phyloP scores from a whole-genome alignment of 2,329 filamentous ascomycete genomes.

The Phialemoniopsis sp. region DNA sequence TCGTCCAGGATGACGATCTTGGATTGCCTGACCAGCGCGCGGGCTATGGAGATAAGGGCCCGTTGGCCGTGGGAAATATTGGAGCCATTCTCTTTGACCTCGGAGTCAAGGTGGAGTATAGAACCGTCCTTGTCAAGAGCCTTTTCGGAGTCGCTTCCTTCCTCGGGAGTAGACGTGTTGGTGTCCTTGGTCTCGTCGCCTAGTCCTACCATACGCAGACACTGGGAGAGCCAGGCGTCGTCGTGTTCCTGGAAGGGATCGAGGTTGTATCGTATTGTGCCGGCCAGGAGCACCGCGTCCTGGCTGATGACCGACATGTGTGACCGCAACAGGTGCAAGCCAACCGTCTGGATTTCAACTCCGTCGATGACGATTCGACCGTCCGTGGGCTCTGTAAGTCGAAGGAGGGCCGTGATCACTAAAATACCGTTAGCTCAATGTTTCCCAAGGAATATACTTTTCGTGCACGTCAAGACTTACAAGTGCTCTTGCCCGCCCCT shows the following conservation, averaged over 20 bases:
- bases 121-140: conserved; percentile 34
- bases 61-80: conserved; percentile 73
- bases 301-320: conserved; percentile 93
- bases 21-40: conserved; percentile 80
- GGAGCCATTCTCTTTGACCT: conserved; percentile 6
- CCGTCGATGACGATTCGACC: conserved; percentile 37
- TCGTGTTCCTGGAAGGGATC: conserved; percentile 61
- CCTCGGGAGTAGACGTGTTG: conserved; percentile 54
- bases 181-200: conserved; percentile 35
- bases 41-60: conserved; percentile 82
- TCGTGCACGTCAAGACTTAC: conserved; percentile 72
- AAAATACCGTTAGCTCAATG: conserved; percentile 41
- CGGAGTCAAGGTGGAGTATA: conserved; percentile 2
- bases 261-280: conserved; percentile 80
- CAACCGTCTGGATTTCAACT: conserved; percentile 79
- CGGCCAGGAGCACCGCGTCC: conserved; percentile 84
- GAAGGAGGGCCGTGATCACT: too few species aligned
- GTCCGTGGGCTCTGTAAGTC: too few species aligned
- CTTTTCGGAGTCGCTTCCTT: conserved; percentile 52
- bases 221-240: too few species aligned
- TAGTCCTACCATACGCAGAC: too few species aligned
- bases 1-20: conserved; percentile 94
- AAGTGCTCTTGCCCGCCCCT: conserved; percentile 85
- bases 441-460: conserved; percentile 34
- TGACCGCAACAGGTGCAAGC: conserved; percentile 79